These are phyloP conservation scores for Micractinium conductrix DNA, from an alignment of 139 green algal species.

Conservation along the genomic window DNA sequence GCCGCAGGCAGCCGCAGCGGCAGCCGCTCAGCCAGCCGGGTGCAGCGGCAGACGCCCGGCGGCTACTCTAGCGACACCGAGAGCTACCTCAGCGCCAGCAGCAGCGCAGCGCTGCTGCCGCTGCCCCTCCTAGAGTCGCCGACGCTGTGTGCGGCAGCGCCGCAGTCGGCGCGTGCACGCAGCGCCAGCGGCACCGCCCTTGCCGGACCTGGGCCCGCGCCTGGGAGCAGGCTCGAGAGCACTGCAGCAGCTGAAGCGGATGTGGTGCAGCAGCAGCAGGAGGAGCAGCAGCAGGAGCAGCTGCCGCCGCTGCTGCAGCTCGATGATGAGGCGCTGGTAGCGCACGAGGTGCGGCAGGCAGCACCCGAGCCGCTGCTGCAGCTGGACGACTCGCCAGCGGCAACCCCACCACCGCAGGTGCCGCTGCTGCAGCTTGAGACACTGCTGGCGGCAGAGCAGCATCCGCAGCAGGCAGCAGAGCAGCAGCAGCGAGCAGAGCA, in stretches of 20 bases:
- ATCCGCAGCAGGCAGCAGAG: background rate
- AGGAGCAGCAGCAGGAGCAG: background rate
- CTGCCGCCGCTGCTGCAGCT: background rate
- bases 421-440: background rate
- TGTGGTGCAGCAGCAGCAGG: background rate
- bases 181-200: background rate
- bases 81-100: constrained; percentile 27
- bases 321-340: background rate
- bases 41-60: constrained; percentile 32
- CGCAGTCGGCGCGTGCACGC: background rate
- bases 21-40: constrained; percentile 8
- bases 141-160: too few species aligned
- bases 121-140: too few species aligned
- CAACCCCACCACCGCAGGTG: background rate
- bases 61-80: constrained; percentile 2
- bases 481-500: background rate
- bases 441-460: background rate
- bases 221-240: background rate
- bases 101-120: constrained; percentile 20
- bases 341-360: background rate
- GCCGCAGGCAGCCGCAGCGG: constrained; percentile 18
- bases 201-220: background rate
- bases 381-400: background rate
- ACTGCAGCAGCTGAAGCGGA: too few species aligned
- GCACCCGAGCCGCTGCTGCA: background rate